Base-by-base conservation (phyloP, 108 stramenopile species). In the Skeletonema marinoi region DNA sequence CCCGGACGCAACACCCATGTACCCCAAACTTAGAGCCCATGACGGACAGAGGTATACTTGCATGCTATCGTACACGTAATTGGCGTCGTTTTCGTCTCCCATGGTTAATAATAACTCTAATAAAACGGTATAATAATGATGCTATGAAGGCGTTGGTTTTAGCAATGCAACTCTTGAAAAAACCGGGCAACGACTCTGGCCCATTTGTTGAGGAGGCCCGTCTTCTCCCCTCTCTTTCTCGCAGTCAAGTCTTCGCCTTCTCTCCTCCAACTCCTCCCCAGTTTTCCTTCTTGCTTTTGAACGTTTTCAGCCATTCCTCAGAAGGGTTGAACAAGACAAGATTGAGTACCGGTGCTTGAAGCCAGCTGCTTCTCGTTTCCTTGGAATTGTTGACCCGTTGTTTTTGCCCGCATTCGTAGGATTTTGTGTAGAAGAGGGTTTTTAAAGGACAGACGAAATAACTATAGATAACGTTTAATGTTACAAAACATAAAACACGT, bases 1-100 rank as follows among this genome's bases (percentile, higher is more conserved):
- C 17, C 89, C 93, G 0, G 93, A 74, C 13, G 87, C 93, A 35
- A 93, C 93, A 6, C 93, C 93, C 70, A 80, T 66, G 66, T 93
- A 93, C 29, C 93, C 93, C 61, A 93, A 70, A 70, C 77, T 74
- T 1, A 87, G 77, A 3, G 93, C 90, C 77, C 83, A 91, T 58
- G 93, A 91, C 16, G 93, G 93, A 73, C 93, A 93, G 65, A 88
- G 92, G 39, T 56, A 56, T 25, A 56, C 54, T 25, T 56, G 54
- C 54, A 56, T 29, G 25, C 25, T 25, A 25, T 56, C 21, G 25
- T 56, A 56, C 21, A 8, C 54, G 7, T 56, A 56, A 25, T 56
- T 4, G 54, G 21, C 54, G 25, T 25, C 6, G 54, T 56, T 29
- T 0, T 56, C 54, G 54, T 56, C 54, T 56, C 54, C 54, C 54